Conservation (phyloP, 768 basidiomycete species). For the Pisolithus sp. region DNA sequence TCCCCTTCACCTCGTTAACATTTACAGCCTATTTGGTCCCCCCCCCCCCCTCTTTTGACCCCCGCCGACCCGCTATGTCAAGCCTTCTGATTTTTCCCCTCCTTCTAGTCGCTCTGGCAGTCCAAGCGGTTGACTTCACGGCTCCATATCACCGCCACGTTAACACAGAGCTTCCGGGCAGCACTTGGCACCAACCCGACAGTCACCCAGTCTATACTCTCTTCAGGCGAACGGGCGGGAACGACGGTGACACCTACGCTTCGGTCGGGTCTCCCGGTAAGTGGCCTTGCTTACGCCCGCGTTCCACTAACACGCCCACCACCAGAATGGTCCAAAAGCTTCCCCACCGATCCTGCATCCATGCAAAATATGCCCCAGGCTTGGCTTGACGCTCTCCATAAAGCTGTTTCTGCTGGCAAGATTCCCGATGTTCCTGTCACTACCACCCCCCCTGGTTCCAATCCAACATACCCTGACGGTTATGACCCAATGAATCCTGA, state of each 20-base stretch:
- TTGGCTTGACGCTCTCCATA: constrained; percentile 69
- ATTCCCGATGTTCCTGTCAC: constrained; percentile 63
- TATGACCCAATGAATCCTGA: constrained; percentile 37
- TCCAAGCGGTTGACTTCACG: constrained; percentile 14
- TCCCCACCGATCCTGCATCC: constrained; percentile 50
- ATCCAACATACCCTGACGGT: constrained; percentile 34
- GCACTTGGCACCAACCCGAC: constrained; percentile 54
- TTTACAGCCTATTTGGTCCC: constrained; percentile 6
- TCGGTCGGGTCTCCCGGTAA: constrained; percentile 55
- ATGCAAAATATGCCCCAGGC: constrained; percentile 46
- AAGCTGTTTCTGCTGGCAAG: constrained; percentile 58
- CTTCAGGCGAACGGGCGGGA: constrained; percentile 46
- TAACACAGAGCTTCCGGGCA: constrained; percentile 19
- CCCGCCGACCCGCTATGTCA: constrained; percentile 16
- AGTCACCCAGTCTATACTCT: constrained; percentile 56
- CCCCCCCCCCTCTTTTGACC: constrained; percentile 37
- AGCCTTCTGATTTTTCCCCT: constrained; percentile 17
- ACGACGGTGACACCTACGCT: constrained; percentile 46
- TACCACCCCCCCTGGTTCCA: constrained; percentile 20
- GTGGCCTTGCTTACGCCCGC: constrained; percentile 8
- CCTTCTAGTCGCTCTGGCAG: constrained; percentile 20
- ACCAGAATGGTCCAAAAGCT: constrained; percentile 58
- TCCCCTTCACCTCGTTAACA: constrained; percentile 6
- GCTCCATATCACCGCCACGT: constrained; percentile 15
- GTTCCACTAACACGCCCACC: background rate